A percentile compares a stretch with the other conserved stretches of the same genome.
These are phyloP conservation scores for Trichoderma virens DNA, from an alignment of 495 filamentous ascomycete genomes.

Conservation along the genomic window DNA sequence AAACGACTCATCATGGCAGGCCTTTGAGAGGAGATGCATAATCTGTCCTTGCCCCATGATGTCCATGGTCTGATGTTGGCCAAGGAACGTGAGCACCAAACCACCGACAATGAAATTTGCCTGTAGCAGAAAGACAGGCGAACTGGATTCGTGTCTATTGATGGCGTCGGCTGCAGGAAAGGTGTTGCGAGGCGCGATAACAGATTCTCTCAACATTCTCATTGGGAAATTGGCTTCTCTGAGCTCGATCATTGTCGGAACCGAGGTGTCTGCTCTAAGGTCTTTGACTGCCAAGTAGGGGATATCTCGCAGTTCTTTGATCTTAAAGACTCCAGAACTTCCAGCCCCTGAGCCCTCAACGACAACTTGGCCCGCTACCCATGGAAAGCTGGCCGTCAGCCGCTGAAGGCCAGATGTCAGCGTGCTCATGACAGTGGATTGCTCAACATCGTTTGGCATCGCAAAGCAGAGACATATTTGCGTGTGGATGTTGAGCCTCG, in stretches of 20 bases:
- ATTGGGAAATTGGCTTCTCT: slow-evolving; percentile 37
- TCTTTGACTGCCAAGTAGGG: slow-evolving; percentile 39
- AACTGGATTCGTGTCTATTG: slow-evolving; percentile 15
- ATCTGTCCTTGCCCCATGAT: slow-evolving; percentile 44
- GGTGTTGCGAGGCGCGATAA: slow-evolving; percentile 43
- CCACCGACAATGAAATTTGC: slow-evolving; percentile 45
- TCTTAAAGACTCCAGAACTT: slow-evolving; percentile 35
- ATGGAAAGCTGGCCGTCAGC: slow-evolving; percentile 36
- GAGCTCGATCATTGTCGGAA: slow-evolving; percentile 35
- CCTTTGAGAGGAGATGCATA: slow-evolving; percentile 44
- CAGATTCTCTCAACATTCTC: slow-evolving; percentile 41
- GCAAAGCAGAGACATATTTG: slow-evolving; percentile 23
- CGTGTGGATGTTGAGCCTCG: slow-evolving; percentile 17
- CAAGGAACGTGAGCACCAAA: slow-evolving; percentile 39
- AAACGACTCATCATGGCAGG: slow-evolving; percentile 39
- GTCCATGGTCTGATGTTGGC: slow-evolving; percentile 49
- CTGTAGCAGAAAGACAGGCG: slow-evolving; percentile 45
- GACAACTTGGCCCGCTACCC: slow-evolving; percentile 47
- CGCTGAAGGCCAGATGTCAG: slow-evolving; percentile 16
- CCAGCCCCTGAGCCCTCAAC: slow-evolving; percentile 28
- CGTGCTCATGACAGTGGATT: slow-evolving; percentile 19
- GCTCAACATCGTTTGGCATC: slow-evolving; percentile 23
- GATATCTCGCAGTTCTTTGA: slow-evolving; percentile 25
- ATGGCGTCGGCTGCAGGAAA: slow-evolving; percentile 19
- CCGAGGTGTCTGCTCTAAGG: slow-evolving; percentile 24